Conservation (phyloP, 805 yeast genomes). For the Metschnikowia santaceciliae region DNA sequence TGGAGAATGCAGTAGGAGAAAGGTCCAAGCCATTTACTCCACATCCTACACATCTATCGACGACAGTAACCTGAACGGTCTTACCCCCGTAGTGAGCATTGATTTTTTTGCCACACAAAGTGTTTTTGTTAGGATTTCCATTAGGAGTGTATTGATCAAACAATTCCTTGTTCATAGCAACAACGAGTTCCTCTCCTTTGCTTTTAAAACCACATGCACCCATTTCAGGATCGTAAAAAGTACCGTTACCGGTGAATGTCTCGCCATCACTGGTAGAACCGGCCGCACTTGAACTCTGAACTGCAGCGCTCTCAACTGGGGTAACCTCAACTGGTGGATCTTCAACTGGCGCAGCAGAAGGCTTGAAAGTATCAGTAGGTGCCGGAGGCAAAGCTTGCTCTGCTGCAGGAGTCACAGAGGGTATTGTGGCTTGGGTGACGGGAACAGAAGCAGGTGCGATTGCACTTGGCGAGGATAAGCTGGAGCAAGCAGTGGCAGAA, state of each 20-base stretch:
- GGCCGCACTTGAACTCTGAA: slow-evolving; percentile 1
- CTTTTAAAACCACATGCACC: slow-evolving; percentile 56
- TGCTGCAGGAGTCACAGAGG: background rate
- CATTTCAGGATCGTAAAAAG: slow-evolving; percentile 42
- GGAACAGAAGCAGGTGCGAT: slow-evolving; percentile 1
- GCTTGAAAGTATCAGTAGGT: background rate
- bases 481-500: slow-evolving; percentile 1
- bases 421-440: background rate
- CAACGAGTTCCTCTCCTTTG: slow-evolving; percentile 46
- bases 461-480: background rate
- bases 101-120: slow-evolving; percentile 53
- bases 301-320: background rate
- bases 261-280: slow-evolving; percentile 13
- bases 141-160: slow-evolving; percentile 31
- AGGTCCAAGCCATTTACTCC: slow-evolving; percentile 48
- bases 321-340: background rate
- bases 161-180: slow-evolving; percentile 47
- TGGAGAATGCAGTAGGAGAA: slow-evolving; percentile 55
- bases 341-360: background rate
- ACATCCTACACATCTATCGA: slow-evolving; percentile 58
- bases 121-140: slow-evolving; percentile 41
- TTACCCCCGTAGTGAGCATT: slow-evolving; percentile 44
- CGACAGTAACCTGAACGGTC: slow-evolving; percentile 53
- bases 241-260: slow-evolving; percentile 42
- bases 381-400: background rate